Conservation (phyloP, 805 yeast species). For the Teunomyces stri region DNA sequence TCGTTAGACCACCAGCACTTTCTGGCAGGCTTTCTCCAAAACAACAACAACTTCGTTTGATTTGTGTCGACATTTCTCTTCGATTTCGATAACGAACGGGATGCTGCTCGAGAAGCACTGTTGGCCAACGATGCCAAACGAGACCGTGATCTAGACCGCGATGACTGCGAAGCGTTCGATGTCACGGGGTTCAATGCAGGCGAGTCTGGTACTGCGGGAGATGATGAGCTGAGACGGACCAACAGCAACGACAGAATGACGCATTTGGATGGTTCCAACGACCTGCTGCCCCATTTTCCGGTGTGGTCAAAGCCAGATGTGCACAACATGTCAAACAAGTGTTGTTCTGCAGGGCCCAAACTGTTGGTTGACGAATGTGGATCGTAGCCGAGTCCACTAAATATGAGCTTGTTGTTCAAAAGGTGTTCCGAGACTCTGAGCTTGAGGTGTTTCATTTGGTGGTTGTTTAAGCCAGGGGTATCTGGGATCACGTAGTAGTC, state of each 20-base stretch:
- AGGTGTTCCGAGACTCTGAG: conserved; percentile 68
- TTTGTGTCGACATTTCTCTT: conserved; percentile 38
- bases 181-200: conserved; percentile 40
- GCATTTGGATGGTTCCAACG: conserved; percentile 83
- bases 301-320: conserved; percentile 72
- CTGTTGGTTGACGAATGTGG: conserved; percentile 40
- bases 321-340: conserved; percentile 90
- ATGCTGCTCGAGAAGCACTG: conserved; percentile 53
- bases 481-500: conserved; percentile 92
- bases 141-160: conserved; percentile 44
- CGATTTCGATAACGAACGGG: conserved; percentile 57
- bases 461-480: conserved; percentile 48
- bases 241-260: conserved; percentile 82
- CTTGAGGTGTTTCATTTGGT: conserved; percentile 67
- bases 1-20: conserved; percentile 97
- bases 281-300: conserved; percentile 84
- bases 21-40: conserved; percentile 98
- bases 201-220: conserved; percentile 40
- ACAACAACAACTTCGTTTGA: conserved; percentile 67
- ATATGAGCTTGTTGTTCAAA: conserved; percentile 56
- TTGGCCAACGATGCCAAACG: conserved; percentile 60
- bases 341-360: conserved; percentile 90
- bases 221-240: conserved; percentile 49
- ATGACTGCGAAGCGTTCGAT: conserved; percentile 35
- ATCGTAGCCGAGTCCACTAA: conserved; percentile 74